Base-by-base conservation (phyloP, 768 basidiomycete genomes). In the Gyrodon lividus region DNA sequence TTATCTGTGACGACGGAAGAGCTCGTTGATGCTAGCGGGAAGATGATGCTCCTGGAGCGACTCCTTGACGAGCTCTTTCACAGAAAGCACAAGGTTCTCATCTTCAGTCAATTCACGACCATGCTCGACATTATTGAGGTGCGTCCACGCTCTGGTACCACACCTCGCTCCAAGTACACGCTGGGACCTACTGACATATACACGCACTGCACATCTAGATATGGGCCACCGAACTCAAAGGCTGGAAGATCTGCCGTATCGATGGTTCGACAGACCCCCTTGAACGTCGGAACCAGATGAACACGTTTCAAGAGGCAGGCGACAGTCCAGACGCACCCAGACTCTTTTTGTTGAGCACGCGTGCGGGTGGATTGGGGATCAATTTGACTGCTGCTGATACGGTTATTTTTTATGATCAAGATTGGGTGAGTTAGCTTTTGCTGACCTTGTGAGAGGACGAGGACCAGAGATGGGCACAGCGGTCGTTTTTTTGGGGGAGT, bases 111-210 rank as follows among this genome's bases (percentile, higher is more conserved):
- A 70, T 98, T 99, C 70, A 94, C 89, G 41, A 93, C 87, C 4
- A 93, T 98, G 93, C 73, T 98, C 49, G 88, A 99, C 63, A 87
- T 99, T 59, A 90, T 99, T 43, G 87, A 97, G 78, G 91, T 92
- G 57, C 6, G 74, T 59, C 37, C 19, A 2, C 14, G 13, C 10
- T 44, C 38, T 17, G 19, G 30, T 4, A 31, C 14, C 5, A 16
- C 26, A 17, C 3, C 16, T 50, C 24, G 19, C 16, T 12, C 8
- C n/a, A 13, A 12, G 17, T 3, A n/a, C n/a, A 13, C 17, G 22
- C 3, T 8, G 5, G 5, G 1, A 8, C 20, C 9, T 41, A 46
- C n/a, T 45, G 16, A 30, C 10, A 7, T 28, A 7, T 28, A 28
- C 30, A 43, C 24, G 19, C 41, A 14, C 19, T 20, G 23, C 20